Conservation (phyloP, 2,329 filamentous ascomycete species). For the Lithohypha guttulata region DNA sequence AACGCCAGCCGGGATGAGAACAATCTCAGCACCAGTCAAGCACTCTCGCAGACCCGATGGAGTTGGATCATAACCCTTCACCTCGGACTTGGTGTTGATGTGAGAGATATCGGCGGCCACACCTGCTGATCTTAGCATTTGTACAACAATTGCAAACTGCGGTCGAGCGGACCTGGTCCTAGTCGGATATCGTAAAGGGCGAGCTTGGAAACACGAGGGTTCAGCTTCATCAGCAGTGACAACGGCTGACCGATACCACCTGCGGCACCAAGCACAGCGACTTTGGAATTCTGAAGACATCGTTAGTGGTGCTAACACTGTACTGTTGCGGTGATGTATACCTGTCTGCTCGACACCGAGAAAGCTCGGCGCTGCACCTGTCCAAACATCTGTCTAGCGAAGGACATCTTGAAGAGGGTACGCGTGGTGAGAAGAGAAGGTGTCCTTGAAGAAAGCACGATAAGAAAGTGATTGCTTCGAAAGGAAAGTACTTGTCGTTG, state of each 20-base stretch:
- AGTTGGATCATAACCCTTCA: slow-evolving; percentile 78
- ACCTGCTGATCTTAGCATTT: slow-evolving; percentile 44
- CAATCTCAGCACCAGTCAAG: slow-evolving; percentile 81
- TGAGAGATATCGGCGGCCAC: slow-evolving; percentile 96
- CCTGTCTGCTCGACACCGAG: slow-evolving; percentile 67
- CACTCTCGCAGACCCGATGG: slow-evolving; percentile 63
- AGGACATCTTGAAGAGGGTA: slow-evolving; percentile 17
- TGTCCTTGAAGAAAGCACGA: not conserved
- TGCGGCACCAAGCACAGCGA: slow-evolving; percentile 89
- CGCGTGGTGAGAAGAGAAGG: not conserved
- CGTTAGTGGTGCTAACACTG: not conserved
- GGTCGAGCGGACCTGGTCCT: slow-evolving; percentile 62
- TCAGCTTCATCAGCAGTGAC: slow-evolving; percentile 96
- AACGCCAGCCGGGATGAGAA: slow-evolving; percentile 96
- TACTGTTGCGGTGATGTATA: slow-evolving; percentile 37
- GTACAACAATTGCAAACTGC: not conserved
- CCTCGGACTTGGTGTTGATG: slow-evolving; percentile 96
- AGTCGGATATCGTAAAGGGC: slow-evolving; percentile 96
- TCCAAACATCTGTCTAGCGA: slow-evolving; percentile 28
- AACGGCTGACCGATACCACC: slow-evolving; percentile 98
- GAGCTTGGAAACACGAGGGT: slow-evolving; percentile 85
- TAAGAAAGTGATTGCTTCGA: not conserved
- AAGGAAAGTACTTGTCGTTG: slow-evolving; percentile 3
- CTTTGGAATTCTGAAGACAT: slow-evolving; percentile 74
- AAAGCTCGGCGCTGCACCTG: slow-evolving; percentile 66